Percentiles rank a stretch among this genome's conserved stretches.
phyloP scores from a whole-genome alignment of 768 basidiomycete genomes.

The Kwoniella heveanensis region DNA sequence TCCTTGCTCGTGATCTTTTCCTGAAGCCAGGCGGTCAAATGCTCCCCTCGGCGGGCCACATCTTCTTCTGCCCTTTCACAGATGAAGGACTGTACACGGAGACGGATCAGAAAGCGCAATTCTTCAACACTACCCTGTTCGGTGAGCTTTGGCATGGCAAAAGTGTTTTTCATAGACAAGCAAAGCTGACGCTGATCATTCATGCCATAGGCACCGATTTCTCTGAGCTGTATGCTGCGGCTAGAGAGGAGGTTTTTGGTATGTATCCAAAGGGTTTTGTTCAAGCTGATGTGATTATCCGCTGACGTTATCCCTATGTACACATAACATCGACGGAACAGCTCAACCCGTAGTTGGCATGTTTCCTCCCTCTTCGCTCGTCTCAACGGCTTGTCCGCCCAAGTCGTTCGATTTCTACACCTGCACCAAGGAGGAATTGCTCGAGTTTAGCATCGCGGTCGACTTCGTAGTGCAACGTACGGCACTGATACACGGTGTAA shows the following conservation, averaged over 20 bases:
- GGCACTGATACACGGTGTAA: constrained; percentile 50
- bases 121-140: constrained; percentile 54
- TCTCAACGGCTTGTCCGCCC: constrained; percentile 44
- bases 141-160: constrained; percentile 31
- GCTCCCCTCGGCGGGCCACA: constrained; percentile 46
- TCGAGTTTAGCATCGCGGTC: constrained; percentile 49
- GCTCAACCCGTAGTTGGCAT: constrained; percentile 54
- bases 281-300: constrained; percentile 5
- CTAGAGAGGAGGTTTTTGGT: constrained; percentile 53
- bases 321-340: constrained; percentile 12
- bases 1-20: constrained; percentile 52
- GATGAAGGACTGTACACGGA: constrained; percentile 51
- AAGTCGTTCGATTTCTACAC: constrained; percentile 54
- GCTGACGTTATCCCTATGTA: too few species aligned
- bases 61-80: constrained; percentile 52
- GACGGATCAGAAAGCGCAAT: constrained; percentile 54
- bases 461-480: constrained; percentile 48
- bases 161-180: too few species aligned
- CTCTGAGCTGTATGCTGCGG: constrained; percentile 39
- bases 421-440: constrained; percentile 39
- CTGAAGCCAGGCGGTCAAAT: constrained; percentile 51
- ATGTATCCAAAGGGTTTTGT: constrained; percentile 1
- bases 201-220: constrained; percentile 53
- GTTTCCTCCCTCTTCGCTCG: constrained; percentile 48
- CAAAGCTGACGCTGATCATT: too few species aligned